Conservation (phyloP, 1,284 basidiomycete species). For the Irpex rosettiformis region DNA sequence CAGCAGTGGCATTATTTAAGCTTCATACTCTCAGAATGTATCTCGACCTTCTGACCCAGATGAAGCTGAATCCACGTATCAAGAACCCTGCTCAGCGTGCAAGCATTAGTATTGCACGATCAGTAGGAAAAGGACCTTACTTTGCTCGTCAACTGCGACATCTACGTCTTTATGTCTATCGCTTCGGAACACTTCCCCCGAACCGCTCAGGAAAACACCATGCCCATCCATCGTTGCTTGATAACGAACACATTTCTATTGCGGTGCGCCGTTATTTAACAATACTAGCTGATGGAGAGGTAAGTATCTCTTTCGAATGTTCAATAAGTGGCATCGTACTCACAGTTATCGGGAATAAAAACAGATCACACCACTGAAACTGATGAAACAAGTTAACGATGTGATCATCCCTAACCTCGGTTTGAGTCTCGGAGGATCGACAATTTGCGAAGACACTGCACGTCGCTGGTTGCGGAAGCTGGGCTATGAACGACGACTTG, state of each 20-base stretch:
- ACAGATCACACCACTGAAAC: constrained; percentile 2
- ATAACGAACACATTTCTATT: constrained; percentile 2
- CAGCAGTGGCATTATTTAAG: background rate
- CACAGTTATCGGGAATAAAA: background rate
- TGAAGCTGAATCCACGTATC: background rate
- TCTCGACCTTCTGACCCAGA: background rate
- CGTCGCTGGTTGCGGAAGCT: constrained; percentile 5
- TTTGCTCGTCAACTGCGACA: constrained; percentile 5
- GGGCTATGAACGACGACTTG: background rate
- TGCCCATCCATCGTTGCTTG: constrained; percentile 1
- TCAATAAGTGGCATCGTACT: background rate
- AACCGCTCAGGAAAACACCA: background rate
- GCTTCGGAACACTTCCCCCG: constrained; percentile 2
- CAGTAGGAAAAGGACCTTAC: constrained; percentile 4
- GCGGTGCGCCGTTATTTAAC: constrained; percentile 1
- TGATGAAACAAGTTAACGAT: constrained; percentile 2
- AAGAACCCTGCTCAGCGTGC: constrained; percentile 5
- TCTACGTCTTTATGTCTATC: constrained; percentile 4
- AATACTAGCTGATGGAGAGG: background rate
- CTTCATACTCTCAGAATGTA: constrained; percentile 1
- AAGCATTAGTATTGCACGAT: background rate
- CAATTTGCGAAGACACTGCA: constrained; percentile 1
- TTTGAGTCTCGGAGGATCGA: background rate
- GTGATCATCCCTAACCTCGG: background rate
- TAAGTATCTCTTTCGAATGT: background rate